phyloP scores from a whole-genome alignment of 257 asterid genomes.

The Rhazya stricta region DNA sequence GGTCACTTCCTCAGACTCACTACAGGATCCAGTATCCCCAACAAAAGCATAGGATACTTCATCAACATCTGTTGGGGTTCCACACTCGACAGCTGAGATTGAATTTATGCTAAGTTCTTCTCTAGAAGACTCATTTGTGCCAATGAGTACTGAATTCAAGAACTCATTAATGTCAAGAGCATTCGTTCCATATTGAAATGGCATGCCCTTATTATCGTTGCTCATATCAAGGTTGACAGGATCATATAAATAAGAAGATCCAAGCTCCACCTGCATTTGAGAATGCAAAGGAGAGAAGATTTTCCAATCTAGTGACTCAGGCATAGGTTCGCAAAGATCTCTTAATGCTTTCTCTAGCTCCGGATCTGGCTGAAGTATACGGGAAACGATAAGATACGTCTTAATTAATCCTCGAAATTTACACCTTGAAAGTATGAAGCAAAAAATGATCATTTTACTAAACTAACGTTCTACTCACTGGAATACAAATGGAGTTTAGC shows the following conservation, averaged over 20 bases:
- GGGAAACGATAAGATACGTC: conserved; percentile 1
- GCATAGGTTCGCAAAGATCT: conserved; percentile 31
- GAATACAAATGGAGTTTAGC: conserved; percentile 34
- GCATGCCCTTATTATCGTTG: conserved; percentile 24
- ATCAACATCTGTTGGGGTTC: conserved; percentile 6
- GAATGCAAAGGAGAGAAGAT: conserved; percentile 64
- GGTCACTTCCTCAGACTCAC: conserved; percentile 60
- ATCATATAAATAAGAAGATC: conserved; percentile 34
- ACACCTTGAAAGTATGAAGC: too few relatives aligned
- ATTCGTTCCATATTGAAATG: conserved; percentile 54
- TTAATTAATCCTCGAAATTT: conserved; percentile 3
- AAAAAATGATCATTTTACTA: too few relatives aligned
- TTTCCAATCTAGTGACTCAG: conserved; percentile 42
- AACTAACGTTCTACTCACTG: conserved; percentile 38
- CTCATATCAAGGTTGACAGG: conserved; percentile 24
- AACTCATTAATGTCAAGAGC: conserved; percentile 41
- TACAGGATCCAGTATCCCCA: conserved; percentile 24
- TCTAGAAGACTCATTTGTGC: conserved; percentile 43
- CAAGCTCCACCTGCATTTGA: conserved; percentile 65
- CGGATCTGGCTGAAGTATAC: conserved; percentile 48
- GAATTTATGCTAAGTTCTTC: conserved; percentile 19
- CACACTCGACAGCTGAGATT: conserved; percentile 17
- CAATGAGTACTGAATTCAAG: conserved; percentile 49
- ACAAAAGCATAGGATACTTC: neutral
- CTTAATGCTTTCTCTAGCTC: conserved; percentile 54